phyloP scores from a whole-genome alignment of 306 rosid genomes.

The Lathyrus sativus region DNA sequence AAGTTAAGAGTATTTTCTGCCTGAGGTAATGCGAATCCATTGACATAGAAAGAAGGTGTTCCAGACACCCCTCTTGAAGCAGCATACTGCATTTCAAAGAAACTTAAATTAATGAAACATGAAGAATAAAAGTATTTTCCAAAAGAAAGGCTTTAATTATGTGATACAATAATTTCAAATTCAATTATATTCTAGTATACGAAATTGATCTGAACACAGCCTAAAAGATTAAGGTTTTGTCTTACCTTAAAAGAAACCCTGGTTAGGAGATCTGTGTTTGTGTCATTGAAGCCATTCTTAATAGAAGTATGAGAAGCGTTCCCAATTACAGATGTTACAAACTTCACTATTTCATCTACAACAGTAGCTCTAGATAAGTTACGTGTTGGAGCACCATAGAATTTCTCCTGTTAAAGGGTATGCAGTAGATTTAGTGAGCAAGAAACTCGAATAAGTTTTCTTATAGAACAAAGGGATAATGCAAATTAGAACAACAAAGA shows the following conservation, averaged over 20 bases:
- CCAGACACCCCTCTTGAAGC: constrained; percentile 81
- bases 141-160: background rate
- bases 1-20: constrained; percentile 48
- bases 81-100: constrained; percentile 65
- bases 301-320: constrained; percentile 43
- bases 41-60: constrained; percentile 82
- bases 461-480: background rate
- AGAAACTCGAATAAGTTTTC: constrained; percentile 28
- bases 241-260: constrained; percentile 88
- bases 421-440: constrained; percentile 34
- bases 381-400: constrained; percentile 59
- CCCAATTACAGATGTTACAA: constrained; percentile 61
- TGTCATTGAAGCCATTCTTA: constrained; percentile 63
- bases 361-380: constrained; percentile 58
- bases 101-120: constrained; percentile 15
- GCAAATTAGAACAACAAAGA: background rate
- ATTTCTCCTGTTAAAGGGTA: constrained; percentile 58
- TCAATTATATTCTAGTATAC: background rate
- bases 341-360: constrained; percentile 57
- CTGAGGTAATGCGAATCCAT: constrained; percentile 82
- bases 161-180: constrained; percentile 2
- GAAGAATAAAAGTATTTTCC: background rate
- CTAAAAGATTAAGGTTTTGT: constrained; percentile 5
- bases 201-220: constrained; percentile 13
- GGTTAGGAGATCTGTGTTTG: constrained; percentile 61